phyloP scores from a whole-genome alignment of 2,329 filamentous ascomycete species.

The Waltergamsia citrina region DNA sequence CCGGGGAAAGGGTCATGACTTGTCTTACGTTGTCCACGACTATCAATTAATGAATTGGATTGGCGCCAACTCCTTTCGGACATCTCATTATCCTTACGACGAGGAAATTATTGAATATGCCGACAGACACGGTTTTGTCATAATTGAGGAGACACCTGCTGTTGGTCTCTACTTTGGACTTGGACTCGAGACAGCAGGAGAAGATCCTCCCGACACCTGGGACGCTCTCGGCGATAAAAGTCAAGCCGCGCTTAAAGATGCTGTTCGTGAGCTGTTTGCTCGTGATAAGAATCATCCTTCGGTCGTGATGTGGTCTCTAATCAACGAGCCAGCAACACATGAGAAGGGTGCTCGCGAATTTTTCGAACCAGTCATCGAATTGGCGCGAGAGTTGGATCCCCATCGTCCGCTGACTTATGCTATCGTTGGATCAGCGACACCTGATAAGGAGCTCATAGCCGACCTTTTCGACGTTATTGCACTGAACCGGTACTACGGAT shows the following conservation, averaged over 20 bases:
- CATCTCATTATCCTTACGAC: constrained; percentile 18
- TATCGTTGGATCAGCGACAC: constrained; percentile 8
- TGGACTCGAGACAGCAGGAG: constrained; percentile 6
- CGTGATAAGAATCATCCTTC: constrained; percentile 17
- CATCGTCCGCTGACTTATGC: constrained; percentile 14
- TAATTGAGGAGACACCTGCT: constrained; percentile 17
- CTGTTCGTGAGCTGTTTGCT: constrained; percentile 12
- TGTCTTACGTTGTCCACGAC: constrained; percentile 19
- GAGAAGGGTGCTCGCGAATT: constrained; percentile 13
- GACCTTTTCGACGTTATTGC: constrained; percentile 17
- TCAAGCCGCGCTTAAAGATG: constrained; percentile 10
- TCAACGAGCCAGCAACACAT: constrained; percentile 13
- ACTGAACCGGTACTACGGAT: constrained; percentile 18
- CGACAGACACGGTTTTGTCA: constrained; percentile 16
- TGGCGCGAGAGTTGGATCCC: constrained; percentile 14
- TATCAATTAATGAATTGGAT: constrained; percentile 18
- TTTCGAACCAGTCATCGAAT: constrained; percentile 12
- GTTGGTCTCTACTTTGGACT: constrained; percentile 14
- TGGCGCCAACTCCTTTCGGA: constrained; percentile 20
- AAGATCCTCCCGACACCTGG: constrained; percentile 11
- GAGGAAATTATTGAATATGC: constrained; percentile 17
- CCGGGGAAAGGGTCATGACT: constrained; percentile 18
- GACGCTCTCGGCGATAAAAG: constrained; percentile 8
- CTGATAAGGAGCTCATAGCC: constrained; percentile 10
- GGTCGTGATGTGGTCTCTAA: constrained; percentile 15